A percentile compares a stretch with the other conserved stretches of the same genome.
Conservation (phyloP, 78 protist genomes). For the Parvularia atlantis region DNA sequence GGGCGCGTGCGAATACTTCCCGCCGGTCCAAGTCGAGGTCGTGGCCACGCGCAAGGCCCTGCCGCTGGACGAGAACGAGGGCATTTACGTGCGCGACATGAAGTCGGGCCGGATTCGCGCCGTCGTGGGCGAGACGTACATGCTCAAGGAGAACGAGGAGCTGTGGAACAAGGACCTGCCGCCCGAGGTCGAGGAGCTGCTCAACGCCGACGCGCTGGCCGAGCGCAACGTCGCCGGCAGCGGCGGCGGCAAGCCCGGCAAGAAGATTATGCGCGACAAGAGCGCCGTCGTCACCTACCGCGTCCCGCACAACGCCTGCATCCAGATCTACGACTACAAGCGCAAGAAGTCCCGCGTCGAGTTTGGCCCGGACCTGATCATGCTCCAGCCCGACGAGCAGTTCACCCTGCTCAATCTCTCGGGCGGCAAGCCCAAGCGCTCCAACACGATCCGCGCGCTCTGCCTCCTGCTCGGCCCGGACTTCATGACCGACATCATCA, state of each 20-base stretch:
- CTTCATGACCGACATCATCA: conserved; percentile 81
- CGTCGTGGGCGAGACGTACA: conserved; percentile 61
- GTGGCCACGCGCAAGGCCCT: conserved; percentile 63
- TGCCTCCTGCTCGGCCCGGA: conserved; percentile 82
- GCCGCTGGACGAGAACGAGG: conserved; percentile 87
- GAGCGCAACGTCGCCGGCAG: conserved; percentile 10
- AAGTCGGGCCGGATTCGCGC: conserved; percentile 65
- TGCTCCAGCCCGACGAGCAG: conserved; percentile 85
- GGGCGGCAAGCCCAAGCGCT: conserved; percentile 87
- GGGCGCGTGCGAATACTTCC: conserved; percentile 82
- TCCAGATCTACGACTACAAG: conserved; percentile 80
- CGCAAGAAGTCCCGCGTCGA: conserved; percentile 68
- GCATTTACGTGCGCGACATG: conserved; percentile 76
- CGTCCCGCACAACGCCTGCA: conserved; percentile 83
- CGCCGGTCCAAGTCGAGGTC: conserved; percentile 71
- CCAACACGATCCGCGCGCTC: conserved; percentile 65
- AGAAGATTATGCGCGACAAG: conserved; percentile 34
- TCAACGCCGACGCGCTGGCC: conserved; percentile 13
- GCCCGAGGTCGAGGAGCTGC: conserved; percentile 67
- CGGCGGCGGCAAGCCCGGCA: not conserved
- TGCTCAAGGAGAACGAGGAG: conserved; percentile 74
- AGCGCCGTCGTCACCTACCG: conserved; percentile 69
- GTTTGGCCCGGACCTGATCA: conserved; percentile 84
- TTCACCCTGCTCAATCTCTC: conserved; percentile 73
- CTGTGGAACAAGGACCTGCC: conserved; percentile 78